Conservation (phyloP, 129 eudicot genomes). For the Flaveria trinervia region DNA sequence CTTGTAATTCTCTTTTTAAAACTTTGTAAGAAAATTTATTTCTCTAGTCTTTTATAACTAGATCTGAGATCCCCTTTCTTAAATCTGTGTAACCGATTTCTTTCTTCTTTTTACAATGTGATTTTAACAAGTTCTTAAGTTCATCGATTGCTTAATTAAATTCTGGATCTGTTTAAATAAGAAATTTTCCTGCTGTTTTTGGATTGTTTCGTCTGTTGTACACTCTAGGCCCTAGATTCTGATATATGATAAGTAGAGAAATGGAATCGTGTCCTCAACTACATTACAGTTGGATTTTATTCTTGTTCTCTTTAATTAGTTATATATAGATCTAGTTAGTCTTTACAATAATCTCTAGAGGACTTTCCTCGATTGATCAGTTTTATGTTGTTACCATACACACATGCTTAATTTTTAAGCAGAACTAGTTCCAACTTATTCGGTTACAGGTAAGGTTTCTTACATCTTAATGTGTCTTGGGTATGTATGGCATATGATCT, state of each 20-base stretch:
- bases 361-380: slow-evolving; percentile 13
- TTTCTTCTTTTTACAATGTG: neutral
- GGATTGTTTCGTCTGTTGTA: slow-evolving; percentile 13
- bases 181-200: slow-evolving; percentile 20
- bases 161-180: slow-evolving; percentile 16
- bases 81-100: neutral
- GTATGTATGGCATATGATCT: no score
- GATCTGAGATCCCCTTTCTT: slow-evolving; percentile 15
- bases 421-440: slow-evolving; percentile 11
- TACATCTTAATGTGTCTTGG: no score
- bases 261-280: slow-evolving; percentile 24
- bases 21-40: slow-evolving; percentile 19
- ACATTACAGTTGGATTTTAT: neutral
- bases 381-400: slow-evolving; percentile 7
- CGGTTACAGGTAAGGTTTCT: neutral
- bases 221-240: slow-evolving; percentile 24
- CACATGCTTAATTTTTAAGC: slow-evolving; percentile 8
- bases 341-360: neutral
- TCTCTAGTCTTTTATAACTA: neutral
- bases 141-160: slow-evolving; percentile 25
- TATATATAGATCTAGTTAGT: neutral
- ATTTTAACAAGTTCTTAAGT: slow-evolving; percentile 1
- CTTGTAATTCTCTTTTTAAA: neutral
- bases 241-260: slow-evolving; percentile 26
- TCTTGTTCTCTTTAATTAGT: neutral